These are phyloP conservation scores for Pseudofabraea citricarpa DNA, from an alignment of 2,329 filamentous ascomycete genomes.

Conservation along the genomic window DNA sequence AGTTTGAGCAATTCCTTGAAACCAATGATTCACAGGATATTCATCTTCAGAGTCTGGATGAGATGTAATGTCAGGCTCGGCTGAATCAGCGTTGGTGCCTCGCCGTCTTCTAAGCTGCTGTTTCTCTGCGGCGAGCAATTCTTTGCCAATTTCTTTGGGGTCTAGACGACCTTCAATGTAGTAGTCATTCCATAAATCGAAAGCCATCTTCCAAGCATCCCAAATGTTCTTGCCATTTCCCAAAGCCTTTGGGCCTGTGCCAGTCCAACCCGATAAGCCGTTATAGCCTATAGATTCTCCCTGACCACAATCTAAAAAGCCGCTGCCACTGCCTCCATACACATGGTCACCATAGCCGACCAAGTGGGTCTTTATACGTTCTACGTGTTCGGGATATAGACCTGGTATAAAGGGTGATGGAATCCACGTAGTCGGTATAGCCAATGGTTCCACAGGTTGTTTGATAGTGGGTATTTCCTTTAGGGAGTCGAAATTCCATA, in stretches of 20 bases:
- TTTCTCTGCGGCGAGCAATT: constrained; percentile 9
- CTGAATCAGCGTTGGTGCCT: too few relatives aligned
- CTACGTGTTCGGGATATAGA: not conserved
- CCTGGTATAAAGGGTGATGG: not conserved
- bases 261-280: not conserved
- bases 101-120: too few relatives aligned
- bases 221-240: constrained; percentile 19
- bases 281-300: too few relatives aligned
- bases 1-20: too few relatives aligned
- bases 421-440: not conserved
- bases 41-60: too few relatives aligned
- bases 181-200: constrained; percentile 26
- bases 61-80: too few relatives aligned
- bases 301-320: not conserved
- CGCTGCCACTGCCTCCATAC: not conserved
- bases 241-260: not conserved
- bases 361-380: too few relatives aligned
- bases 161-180: constrained; percentile 23
- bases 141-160: constrained; percentile 13
- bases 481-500: too few relatives aligned
- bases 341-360: too few relatives aligned
- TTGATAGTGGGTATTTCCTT: not conserved
- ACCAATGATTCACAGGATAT: too few relatives aligned
- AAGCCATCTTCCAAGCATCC: constrained; percentile 25
- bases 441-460: not conserved